Base-by-base conservation (phyloP, 2,329 filamentous ascomycete species). In the Penicillium sp. region DNA sequence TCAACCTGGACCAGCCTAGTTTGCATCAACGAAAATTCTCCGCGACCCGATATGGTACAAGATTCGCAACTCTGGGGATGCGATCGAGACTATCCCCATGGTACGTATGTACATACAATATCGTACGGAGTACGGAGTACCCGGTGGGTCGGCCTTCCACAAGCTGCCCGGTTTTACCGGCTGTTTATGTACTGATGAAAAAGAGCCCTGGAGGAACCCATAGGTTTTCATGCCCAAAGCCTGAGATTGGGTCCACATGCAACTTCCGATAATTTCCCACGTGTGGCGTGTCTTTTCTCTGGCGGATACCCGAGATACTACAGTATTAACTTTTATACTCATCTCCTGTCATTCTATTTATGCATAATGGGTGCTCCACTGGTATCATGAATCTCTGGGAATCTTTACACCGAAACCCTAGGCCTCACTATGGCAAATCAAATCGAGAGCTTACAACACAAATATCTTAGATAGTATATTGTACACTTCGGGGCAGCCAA, bases 1-100 rank as follows among this genome's bases (percentile, higher is more conserved):
- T 50, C 37, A 39, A 16, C 44, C 20, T 43, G 14, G 35, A 38
- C 10, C 20, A 26, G 5, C 18, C 24, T 37, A 20, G 26, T 18
- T 22, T 11, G 13, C 31, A 43, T 37, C 5, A n/a, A 37, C 34
- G 26, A 51, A 37, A 55, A 42, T 49, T 54, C 44, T 54, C 51
- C 44, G 42, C 39, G 16, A 4, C 22, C 34, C 48, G 40, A 52
- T 45, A 35, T 24, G 6, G 35, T 40, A 9, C 22, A 22, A 32
- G 24, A 55, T 38, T 55, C 8, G 31, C 39, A 38, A 31, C 35
- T 14, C n/a, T 10, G 8, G 31, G 31, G 29, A 18, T 38, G 18
- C 39, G 24, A 55, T 55, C 46, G 46, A 26, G 32, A 39, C 39
- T 35, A 20, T 14, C 6, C 13, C 24, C 8, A 26, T 20, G 24